Base-by-base conservation (phyloP, 1,284 basidiomycete genomes). In the Cystobasidium pallidum region DNA sequence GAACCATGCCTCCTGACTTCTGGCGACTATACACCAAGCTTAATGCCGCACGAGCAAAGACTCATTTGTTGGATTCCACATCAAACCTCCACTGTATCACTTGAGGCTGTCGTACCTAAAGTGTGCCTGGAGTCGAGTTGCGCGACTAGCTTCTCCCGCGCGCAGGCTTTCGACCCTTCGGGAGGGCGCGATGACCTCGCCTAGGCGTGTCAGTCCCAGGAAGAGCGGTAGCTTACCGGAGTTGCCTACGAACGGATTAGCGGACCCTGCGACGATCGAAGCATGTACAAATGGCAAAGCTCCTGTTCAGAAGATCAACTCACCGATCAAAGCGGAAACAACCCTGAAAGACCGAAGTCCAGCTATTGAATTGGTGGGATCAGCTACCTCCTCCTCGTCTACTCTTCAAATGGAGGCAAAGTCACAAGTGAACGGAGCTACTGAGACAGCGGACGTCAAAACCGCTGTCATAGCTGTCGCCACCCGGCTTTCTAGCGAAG, bases 401-500 rank as follows among this genome's bases (percentile, higher is more conserved):
- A n/a, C 15, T 28, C 21, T 15, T n/a, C n/a, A n/a, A 2, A 6
- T 28, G n/a, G 36, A 57, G 10, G 26, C 3, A n/a, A 17, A n/a
- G 26, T 7, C 19, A n/a, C 32, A 36, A 34, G 32, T 28, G 24
- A 57, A 57, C 21, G 54, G 54, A n/a, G 36, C 15, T 34, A 7
- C 54, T 15, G 21, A 3, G 19, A 10, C 32, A 3, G 36, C 6
- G 15, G 32, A 10, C 4, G 8, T n/a, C 32, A 57, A 57, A 28
- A n/a, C 30, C 24, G 32, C 32, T 32, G 54, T 2, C 19, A n/a
- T 34, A 17, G 30, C 54, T n/a, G 30, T 34, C 8, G 54, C 54
- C 4, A 34, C 54, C 19, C 54, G 58, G 3, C 26, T 34, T 32
- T 63, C 68, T 13, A 71, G 59, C 47, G 61, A 63, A 11, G 59